These are phyloP conservation scores for Taiozyma sp. DNA, from an alignment of 1,139 yeast species.

Conservation along the genomic window DNA sequence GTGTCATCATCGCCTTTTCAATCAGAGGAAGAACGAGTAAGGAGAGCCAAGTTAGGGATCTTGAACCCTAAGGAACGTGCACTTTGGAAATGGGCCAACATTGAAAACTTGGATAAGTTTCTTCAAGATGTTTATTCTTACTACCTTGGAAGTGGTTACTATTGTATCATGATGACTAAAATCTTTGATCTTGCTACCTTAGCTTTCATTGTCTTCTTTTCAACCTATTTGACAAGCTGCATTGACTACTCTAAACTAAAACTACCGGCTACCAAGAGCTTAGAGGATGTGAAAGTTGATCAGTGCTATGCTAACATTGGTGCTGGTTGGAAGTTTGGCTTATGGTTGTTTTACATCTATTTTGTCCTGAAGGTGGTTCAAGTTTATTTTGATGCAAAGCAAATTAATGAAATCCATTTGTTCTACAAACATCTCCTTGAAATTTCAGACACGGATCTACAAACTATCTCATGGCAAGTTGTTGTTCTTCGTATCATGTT, in stretches of 20 bases:
- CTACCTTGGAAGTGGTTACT: conserved; percentile 80
- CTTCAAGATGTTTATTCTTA: conserved; percentile 79
- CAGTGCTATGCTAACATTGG: conserved; percentile 50
- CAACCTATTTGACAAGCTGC: conserved; percentile 82
- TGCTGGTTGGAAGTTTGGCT: conserved; percentile 47
- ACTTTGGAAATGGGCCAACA: conserved; percentile 94
- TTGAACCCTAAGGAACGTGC: conserved; percentile 73
- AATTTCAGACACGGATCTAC: conserved; percentile 75
- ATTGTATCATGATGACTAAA: conserved; percentile 66
- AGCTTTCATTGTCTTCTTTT: conserved; percentile 70
- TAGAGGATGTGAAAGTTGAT: conserved; percentile 50
- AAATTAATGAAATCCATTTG: conserved; percentile 30
- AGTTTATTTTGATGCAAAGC: conserved; percentile 40
- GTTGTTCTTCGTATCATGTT: conserved; percentile 76
- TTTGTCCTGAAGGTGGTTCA: conserved; percentile 58
- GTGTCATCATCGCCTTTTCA: conserved; percentile 3
- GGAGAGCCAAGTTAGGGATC: conserved; percentile 25
- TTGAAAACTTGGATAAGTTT: conserved; percentile 84
- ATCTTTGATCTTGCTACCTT: conserved; percentile 66
- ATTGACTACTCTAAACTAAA: conserved; percentile 56
- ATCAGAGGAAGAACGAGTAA: conserved; percentile 19
- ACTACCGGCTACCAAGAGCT: conserved; percentile 22
- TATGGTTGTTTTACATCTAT: conserved; percentile 58
- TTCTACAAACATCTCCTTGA: conserved; percentile 52
- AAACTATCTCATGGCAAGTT: conserved; percentile 90